Evolutionary conservation across 1,284 basidiomycete genomes (phyloP).

Genomic region (Ganoderma meredithae): DNA sequence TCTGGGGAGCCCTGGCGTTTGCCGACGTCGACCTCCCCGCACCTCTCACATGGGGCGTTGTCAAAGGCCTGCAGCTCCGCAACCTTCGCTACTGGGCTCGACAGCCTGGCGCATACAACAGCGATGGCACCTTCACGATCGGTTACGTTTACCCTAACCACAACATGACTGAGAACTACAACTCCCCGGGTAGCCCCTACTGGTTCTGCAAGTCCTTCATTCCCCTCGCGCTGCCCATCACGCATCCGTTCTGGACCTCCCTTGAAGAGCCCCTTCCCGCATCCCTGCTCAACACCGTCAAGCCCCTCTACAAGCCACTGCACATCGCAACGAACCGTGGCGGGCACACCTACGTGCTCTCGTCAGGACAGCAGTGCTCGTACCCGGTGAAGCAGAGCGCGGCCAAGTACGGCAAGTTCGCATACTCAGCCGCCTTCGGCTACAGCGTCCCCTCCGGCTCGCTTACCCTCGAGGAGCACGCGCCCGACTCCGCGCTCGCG

Average conservation of each 20-base stretch:
- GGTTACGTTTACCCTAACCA: slow-evolving; percentile 79
- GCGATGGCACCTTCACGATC: slow-evolving; percentile 77
- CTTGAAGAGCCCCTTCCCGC: slow-evolving; percentile 69
- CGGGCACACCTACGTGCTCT: slow-evolving; percentile 75
- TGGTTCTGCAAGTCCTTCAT: slow-evolving; percentile 86
- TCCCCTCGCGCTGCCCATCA: slow-evolving; percentile 65
- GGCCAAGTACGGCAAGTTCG: slow-evolving; percentile 81
- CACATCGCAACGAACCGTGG: slow-evolving; percentile 72
- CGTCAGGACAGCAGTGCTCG: slow-evolving; percentile 80
- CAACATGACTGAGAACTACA: slow-evolving; percentile 83
- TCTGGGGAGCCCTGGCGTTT: slow-evolving; percentile 78
- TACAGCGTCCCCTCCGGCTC: slow-evolving; percentile 77
- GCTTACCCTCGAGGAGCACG: slow-evolving; percentile 75
- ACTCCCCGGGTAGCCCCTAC: slow-evolving; percentile 83
- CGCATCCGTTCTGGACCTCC: slow-evolving; percentile 77
- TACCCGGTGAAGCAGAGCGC: slow-evolving; percentile 81
- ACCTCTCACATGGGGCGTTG: slow-evolving; percentile 75
- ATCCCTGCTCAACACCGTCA: slow-evolving; percentile 51
- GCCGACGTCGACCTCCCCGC: slow-evolving; percentile 73
- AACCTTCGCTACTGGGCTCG: slow-evolving; percentile 77
- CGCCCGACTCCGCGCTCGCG: slow-evolving; percentile 73
- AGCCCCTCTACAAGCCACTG: slow-evolving; percentile 64
- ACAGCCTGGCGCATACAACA: slow-evolving; percentile 64
- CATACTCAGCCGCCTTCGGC: slow-evolving; percentile 78
- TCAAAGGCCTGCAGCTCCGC: slow-evolving; percentile 77